Percentiles rank a stretch among this genome's conserved stretches.
Conservation (phyloP, 2,329 filamentous ascomycete genomes). For the Ceratocystiopsis brevicomis region DNA sequence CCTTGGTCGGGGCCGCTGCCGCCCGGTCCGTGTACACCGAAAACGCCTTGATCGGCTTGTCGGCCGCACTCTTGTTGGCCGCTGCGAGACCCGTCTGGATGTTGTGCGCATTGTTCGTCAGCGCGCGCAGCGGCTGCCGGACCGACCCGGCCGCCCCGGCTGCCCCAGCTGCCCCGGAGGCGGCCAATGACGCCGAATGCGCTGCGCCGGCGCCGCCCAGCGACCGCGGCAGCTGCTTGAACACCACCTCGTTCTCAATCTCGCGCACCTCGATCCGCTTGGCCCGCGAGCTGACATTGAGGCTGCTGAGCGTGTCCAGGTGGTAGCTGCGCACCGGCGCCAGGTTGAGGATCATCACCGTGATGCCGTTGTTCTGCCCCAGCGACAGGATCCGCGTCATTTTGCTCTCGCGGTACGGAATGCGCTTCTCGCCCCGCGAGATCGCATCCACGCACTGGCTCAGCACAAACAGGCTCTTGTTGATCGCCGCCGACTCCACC, state of each 20-base stretch:
- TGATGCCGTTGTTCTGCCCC: slow-evolving; percentile 87
- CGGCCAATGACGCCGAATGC: slow-evolving; percentile 12
- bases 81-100: slow-evolving; percentile 41
- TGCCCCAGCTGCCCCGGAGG: no score
- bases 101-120: slow-evolving; percentile 53
- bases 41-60: slow-evolving; percentile 66
- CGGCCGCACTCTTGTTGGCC: slow-evolving; percentile 18
- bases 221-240: slow-evolving; percentile 47
- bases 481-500: slow-evolving; percentile 92
- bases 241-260: slow-evolving; percentile 87
- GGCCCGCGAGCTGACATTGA: slow-evolving; percentile 87
- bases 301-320: slow-evolving; percentile 76
- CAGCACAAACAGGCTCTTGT: slow-evolving; percentile 88
- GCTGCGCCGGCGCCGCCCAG: not conserved
- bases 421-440: slow-evolving; percentile 51
- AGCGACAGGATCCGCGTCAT: slow-evolving; percentile 90
- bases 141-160: slow-evolving; percentile 6
- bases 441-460: slow-evolving; percentile 95
- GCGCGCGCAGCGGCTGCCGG: slow-evolving; percentile 61
- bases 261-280: slow-evolving; percentile 94
- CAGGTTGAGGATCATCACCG: slow-evolving; percentile 90
- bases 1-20: slow-evolving; percentile 24
- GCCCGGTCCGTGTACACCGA: slow-evolving; percentile 64
- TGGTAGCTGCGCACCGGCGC: slow-evolving; percentile 85
- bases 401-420: slow-evolving; percentile 88